Conservation (phyloP, 768 basidiomycete species). For the Termitomyces sp. region DNA sequence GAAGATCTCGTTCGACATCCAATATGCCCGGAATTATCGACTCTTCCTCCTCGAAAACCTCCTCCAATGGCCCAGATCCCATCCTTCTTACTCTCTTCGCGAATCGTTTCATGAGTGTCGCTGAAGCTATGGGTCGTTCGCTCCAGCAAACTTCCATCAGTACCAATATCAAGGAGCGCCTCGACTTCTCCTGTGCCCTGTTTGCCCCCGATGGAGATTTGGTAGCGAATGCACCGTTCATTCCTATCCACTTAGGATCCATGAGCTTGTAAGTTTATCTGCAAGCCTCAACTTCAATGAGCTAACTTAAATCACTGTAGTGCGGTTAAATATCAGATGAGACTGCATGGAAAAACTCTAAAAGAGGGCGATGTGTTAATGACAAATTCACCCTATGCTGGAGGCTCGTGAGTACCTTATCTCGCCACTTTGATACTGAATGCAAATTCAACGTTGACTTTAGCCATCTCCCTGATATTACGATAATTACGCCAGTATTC, state of each 20-base stretch:
- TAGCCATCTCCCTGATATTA: slow-evolving; percentile 70
- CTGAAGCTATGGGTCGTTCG: slow-evolving; percentile 92
- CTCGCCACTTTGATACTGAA: not conserved
- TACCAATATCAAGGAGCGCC: slow-evolving; percentile 94
- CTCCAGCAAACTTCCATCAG: slow-evolving; percentile 89
- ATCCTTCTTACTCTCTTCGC: slow-evolving; percentile 90
- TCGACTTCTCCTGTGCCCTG: slow-evolving; percentile 93
- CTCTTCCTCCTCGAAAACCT: slow-evolving; percentile 8
- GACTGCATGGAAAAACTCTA: slow-evolving; percentile 61
- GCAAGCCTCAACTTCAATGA: not conserved
- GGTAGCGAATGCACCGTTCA: slow-evolving; percentile 92
- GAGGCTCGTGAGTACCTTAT: slow-evolving; percentile 66
- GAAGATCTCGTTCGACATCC: not conserved
- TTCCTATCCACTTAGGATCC: slow-evolving; percentile 81
- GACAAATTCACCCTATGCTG: slow-evolving; percentile 87
- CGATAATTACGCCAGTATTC: slow-evolving; percentile 93
- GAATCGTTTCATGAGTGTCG: slow-evolving; percentile 97
- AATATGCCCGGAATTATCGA: not conserved
- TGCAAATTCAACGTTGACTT: not conserved
- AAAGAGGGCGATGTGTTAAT: slow-evolving; percentile 92
- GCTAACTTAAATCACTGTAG: slow-evolving; percentile 26
- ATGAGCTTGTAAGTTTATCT: slow-evolving; percentile 77
- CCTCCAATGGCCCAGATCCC: slow-evolving; percentile 62
- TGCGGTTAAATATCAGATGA: slow-evolving; percentile 89
- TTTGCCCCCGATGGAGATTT: slow-evolving; percentile 94